Evolutionary conservation across 176 grass and related monocot genomes (phyloP).

Genomic region (Ensete ventricosum): DNA sequence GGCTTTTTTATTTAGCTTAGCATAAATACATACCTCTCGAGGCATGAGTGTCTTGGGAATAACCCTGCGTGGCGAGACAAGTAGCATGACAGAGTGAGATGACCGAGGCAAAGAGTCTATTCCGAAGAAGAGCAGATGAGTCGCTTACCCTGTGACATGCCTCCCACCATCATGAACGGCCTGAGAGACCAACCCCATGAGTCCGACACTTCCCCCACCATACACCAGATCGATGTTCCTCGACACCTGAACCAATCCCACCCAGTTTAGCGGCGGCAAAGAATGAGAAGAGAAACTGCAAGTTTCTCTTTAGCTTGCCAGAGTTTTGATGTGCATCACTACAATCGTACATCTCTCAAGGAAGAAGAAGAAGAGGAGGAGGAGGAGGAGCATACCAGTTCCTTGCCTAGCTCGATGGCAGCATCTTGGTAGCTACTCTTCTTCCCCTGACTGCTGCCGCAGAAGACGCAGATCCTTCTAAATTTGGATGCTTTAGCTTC

Average conservation of each 20-base stretch:
- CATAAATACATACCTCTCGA: constrained; percentile 65
- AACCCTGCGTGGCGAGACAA: constrained; percentile 64
- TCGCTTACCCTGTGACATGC: constrained; percentile 82
- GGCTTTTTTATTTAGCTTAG: background rate
- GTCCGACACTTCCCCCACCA: constrained; percentile 84
- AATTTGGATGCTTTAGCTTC: constrained; percentile 64
- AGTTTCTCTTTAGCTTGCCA: too few species aligned
- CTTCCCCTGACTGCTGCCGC: constrained; percentile 90
- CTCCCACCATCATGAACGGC: constrained; percentile 84
- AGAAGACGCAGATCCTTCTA: constrained; percentile 96
- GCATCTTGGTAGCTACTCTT: constrained; percentile 91
- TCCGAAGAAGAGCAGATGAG: background rate
- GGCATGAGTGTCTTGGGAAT: constrained; percentile 99
- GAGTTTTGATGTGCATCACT: too few species aligned
- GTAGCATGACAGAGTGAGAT: constrained; percentile 30
- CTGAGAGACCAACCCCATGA: constrained; percentile 97
- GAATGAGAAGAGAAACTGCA: background rate
- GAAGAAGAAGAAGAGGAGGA: background rate
- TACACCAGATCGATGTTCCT: constrained; percentile 95
- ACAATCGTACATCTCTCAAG: background rate
- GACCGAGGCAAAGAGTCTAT: background rate
- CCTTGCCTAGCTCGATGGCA: constrained; percentile 91
- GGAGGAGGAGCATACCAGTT: constrained; percentile 40
- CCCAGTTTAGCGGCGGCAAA: background rate
- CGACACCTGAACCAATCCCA: constrained; percentile 39